A percentile compares a stretch with the other conserved stretches of the same genome.
These are phyloP conservation scores for Talaromyces piceae DNA, from an alignment of 2,329 filamentous ascomycete species.

Conservation along the genomic window DNA sequence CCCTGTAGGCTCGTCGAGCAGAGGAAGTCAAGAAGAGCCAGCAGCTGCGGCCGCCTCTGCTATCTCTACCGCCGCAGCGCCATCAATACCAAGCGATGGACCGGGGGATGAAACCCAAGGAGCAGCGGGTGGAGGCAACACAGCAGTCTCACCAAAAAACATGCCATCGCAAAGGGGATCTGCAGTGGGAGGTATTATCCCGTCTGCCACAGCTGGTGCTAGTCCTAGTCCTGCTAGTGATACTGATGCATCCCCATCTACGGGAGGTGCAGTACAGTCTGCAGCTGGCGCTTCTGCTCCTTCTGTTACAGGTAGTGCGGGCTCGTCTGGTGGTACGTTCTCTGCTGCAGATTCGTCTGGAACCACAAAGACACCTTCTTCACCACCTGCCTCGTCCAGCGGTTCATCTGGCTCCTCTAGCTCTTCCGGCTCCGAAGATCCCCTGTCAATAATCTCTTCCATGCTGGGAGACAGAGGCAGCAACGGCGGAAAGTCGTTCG, in stretches of 20 bases:
- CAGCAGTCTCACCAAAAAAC: not conserved
- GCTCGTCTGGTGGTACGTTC: not conserved
- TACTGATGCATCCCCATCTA: not conserved
- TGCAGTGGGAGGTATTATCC: not conserved
- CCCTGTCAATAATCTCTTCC: constrained; percentile 1
- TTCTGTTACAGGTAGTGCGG: not conserved
- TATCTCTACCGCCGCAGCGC: not conserved
- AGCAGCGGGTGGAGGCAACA: not conserved
- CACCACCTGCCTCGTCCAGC: not conserved
- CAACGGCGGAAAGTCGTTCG: not conserved
- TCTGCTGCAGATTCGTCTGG: not conserved
- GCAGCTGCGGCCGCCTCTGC: not conserved
- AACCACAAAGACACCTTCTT: constrained; percentile 1
- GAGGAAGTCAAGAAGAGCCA: not conserved
- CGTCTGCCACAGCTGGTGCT: not conserved
- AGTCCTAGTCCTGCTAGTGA: not conserved
- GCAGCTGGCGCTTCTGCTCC: not conserved
- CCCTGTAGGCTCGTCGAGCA: not conserved
- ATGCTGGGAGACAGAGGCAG: constrained; percentile 5
- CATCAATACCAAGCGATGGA: not conserved
- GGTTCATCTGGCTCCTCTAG: not conserved
- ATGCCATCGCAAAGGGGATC: not conserved
- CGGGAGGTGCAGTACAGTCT: not conserved
- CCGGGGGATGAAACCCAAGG: not conserved
- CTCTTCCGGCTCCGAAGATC: constrained; percentile 6